These are phyloP conservation scores for Sporothrix humicola DNA, from an alignment of 2,329 filamentous ascomycete species.

Conservation along the genomic window DNA sequence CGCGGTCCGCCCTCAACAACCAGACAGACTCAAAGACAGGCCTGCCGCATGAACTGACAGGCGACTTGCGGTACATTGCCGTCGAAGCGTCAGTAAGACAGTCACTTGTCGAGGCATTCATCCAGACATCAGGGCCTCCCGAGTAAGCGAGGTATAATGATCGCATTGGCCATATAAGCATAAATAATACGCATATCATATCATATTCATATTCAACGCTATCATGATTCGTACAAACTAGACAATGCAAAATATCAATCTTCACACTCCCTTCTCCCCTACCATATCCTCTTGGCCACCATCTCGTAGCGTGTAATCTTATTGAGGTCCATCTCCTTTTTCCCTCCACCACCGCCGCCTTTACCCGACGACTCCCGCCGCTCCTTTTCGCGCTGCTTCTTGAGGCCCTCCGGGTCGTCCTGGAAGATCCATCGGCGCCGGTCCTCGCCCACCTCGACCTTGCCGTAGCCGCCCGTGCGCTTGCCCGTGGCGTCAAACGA, in stretches of 20 bases:
- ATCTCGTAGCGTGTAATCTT: conserved; percentile 85
- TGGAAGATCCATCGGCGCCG: conserved; percentile 84
- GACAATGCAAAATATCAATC: neutral
- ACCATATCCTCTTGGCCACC: conserved; percentile 98
- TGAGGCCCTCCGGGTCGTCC: conserved; percentile 76
- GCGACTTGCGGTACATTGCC: conserved; percentile 73
- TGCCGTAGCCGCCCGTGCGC: conserved; percentile 79
- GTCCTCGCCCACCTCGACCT: conserved; percentile 88
- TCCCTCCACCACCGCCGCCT: conserved; percentile 40
- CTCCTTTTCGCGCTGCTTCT: conserved; percentile 66
- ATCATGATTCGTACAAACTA: neutral
- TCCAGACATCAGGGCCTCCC: conserved; percentile 66
- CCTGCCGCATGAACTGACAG: conserved; percentile 66
- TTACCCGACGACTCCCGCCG: conserved; percentile 67
- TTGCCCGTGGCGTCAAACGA: conserved; percentile 73
- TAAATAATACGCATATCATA: neutral
- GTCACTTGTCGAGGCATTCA: conserved; percentile 67
- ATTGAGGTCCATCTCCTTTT: conserved; percentile 65
- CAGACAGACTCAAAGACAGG: conserved; percentile 57
- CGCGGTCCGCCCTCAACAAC: conserved; percentile 64
- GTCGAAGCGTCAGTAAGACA: conserved; percentile 67
- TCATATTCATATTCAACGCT: neutral
- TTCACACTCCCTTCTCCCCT: conserved; percentile 32
- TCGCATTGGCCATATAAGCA: no score
- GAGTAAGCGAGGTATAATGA: neutral